Conservation (phyloP, 1,284 basidiomycete species). For the Caloboletus firmus region DNA sequence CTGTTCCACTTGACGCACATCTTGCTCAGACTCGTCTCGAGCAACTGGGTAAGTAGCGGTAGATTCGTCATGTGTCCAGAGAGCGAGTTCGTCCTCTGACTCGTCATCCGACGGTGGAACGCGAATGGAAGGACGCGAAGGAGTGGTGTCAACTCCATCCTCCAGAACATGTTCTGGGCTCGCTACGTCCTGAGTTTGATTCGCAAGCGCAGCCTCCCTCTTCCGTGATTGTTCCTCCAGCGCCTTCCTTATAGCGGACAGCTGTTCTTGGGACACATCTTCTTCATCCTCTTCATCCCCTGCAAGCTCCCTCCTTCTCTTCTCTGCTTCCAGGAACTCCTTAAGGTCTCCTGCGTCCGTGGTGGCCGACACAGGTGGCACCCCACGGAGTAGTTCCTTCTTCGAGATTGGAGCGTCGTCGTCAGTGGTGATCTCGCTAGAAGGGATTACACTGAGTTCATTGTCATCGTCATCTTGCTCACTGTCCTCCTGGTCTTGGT, state of each 20-base stretch:
- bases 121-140: slow-evolving; percentile 13
- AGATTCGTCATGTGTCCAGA: slow-evolving; percentile 43
- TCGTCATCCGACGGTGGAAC: slow-evolving; percentile 24
- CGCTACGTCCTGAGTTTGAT: slow-evolving; percentile 3
- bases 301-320: slow-evolving; percentile 45
- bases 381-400: slow-evolving; percentile 30
- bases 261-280: slow-evolving; percentile 22
- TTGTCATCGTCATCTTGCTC: slow-evolving; percentile 35
- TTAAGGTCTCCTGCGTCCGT: slow-evolving; percentile 57
- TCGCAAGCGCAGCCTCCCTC: slow-evolving; percentile 25
- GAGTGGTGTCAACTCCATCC: slow-evolving; percentile 16
- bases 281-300: slow-evolving; percentile 43
- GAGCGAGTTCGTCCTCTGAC: slow-evolving; percentile 49
- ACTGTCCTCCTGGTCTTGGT: slow-evolving; percentile 32
- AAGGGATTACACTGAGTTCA: slow-evolving; percentile 24
- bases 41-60: slow-evolving; percentile 31
- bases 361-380: slow-evolving; percentile 49
- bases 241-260: slow-evolving; percentile 16
- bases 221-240: slow-evolving; percentile 15
- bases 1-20: slow-evolving; percentile 13
- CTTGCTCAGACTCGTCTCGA: slow-evolving; percentile 17
- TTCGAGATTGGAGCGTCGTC: slow-evolving; percentile 35
- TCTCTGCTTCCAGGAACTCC: slow-evolving; percentile 67
- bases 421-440: slow-evolving; percentile 23
- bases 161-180: slow-evolving; percentile 33